A percentile compares a stretch with the other conserved stretches of the same genome.
These are phyloP conservation scores for Penicillium olsonii DNA, from an alignment of 2,329 filamentous ascomycete genomes.

Conservation along the genomic window DNA sequence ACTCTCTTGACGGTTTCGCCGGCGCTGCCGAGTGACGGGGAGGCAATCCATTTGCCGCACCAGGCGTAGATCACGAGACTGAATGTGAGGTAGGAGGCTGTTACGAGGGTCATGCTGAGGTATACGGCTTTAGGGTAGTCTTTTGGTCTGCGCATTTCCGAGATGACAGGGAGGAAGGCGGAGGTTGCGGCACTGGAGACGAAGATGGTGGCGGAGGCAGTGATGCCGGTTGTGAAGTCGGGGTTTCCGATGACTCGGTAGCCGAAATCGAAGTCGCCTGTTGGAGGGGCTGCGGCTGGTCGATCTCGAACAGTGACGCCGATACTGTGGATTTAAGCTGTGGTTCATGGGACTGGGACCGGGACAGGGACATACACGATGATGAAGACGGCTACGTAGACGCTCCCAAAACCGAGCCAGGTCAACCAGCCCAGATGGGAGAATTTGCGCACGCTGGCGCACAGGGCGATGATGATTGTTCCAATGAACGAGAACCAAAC, in stretches of 20 bases:
- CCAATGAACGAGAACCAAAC: slow-evolving; percentile 60
- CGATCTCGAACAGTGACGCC: slow-evolving; percentile 59
- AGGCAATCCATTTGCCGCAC: slow-evolving; percentile 64
- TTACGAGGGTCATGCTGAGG: slow-evolving; percentile 60
- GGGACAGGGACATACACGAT: slow-evolving; percentile 43
- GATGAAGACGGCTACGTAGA: slow-evolving; percentile 61
- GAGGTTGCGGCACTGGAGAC: slow-evolving; percentile 60
- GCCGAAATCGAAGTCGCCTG: slow-evolving; percentile 61
- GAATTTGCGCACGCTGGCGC: slow-evolving; percentile 60
- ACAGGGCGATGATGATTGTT: slow-evolving; percentile 49
- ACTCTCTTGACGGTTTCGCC: slow-evolving; percentile 62
- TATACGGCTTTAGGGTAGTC: slow-evolving; percentile 64
- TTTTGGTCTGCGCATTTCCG: slow-evolving; percentile 62
- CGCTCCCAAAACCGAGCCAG: slow-evolving; percentile 60
- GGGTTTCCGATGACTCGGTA: slow-evolving; percentile 59
- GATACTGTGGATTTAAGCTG: slow-evolving; percentile 32
- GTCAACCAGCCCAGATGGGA: slow-evolving; percentile 64
- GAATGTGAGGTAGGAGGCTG: slow-evolving; percentile 59
- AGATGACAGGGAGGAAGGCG: slow-evolving; percentile 65
- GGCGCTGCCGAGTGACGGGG: slow-evolving; percentile 62
- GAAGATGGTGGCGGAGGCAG: slow-evolving; percentile 61
- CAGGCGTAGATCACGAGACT: slow-evolving; percentile 62
- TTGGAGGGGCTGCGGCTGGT: slow-evolving; percentile 62
- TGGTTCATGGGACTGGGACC: neutral
- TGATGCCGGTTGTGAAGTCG: slow-evolving; percentile 61